Conservation (phyloP, 1,139 yeast species). For the Sugiyamaella castrensis region DNA sequence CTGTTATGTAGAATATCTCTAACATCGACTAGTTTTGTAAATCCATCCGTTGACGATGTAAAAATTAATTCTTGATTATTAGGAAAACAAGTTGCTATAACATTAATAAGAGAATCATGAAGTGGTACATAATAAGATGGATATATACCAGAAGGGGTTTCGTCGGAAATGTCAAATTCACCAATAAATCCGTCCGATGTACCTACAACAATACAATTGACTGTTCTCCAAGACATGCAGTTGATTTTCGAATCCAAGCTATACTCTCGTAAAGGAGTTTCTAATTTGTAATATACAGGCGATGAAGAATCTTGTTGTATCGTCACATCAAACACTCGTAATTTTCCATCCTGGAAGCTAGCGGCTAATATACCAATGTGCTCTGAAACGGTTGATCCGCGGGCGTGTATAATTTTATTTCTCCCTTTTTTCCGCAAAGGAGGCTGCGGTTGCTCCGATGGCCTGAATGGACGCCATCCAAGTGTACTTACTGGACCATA, state of each 20-base stretch:
- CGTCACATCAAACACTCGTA: constrained; percentile 48
- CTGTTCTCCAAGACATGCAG: constrained; percentile 54
- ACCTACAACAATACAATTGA: constrained; percentile 56
- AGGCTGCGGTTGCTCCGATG: background rate
- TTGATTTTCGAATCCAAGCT: constrained; percentile 41
- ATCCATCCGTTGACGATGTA: constrained; percentile 50
- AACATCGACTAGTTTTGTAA: constrained; percentile 43
- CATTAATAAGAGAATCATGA: constrained; percentile 50
- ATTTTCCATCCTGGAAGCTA: constrained; percentile 58
- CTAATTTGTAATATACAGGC: constrained; percentile 33
- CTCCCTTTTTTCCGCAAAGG: too few species aligned
- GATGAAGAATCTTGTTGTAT: constrained; percentile 26
- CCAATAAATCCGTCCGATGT: constrained; percentile 63
- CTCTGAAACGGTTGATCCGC: constrained; percentile 20
- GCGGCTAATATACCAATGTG: constrained; percentile 48
- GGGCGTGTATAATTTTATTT: constrained; percentile 12
- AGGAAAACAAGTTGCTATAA: constrained; percentile 46
- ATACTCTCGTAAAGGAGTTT: constrained; percentile 37
- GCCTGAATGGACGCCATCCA: constrained; percentile 18
- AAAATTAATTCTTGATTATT: constrained; percentile 43
- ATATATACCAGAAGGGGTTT: constrained; percentile 17
- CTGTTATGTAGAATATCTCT: constrained; percentile 42
- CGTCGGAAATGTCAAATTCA: constrained; percentile 50
- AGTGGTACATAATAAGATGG: constrained; percentile 53
- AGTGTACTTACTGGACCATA: constrained; percentile 43